A percentile compares a stretch with the other conserved stretches of the same genome.
Evolutionary conservation across 2,329 filamentous ascomycete genomes (phyloP).

Genomic region (Talaromyces sp.): DNA sequence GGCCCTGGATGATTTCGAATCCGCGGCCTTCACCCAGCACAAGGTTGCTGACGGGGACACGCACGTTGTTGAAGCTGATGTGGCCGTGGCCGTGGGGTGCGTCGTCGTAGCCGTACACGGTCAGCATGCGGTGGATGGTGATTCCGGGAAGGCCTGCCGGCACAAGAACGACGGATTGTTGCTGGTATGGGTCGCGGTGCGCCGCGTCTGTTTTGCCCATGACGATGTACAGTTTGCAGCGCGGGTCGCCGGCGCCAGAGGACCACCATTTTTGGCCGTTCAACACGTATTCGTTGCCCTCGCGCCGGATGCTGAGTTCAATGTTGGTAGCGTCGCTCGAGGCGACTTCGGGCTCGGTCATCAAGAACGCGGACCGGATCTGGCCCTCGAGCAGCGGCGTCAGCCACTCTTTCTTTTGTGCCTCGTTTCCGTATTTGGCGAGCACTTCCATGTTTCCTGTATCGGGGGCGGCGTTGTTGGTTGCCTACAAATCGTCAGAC

Average conservation of each 20-base stretch:
- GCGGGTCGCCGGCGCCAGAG: slow-evolving; percentile 85
- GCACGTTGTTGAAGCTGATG: slow-evolving; percentile 81
- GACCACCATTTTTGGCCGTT: slow-evolving; percentile 99
- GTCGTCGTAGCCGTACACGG: slow-evolving; percentile 93
- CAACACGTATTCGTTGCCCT: slow-evolving; percentile 84
- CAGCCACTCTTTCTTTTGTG: slow-evolving; percentile 80
- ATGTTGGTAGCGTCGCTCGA: slow-evolving; percentile 93
- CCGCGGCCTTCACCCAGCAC: slow-evolving; percentile 89
- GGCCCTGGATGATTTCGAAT: slow-evolving; percentile 97
- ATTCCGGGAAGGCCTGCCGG: slow-evolving; percentile 76
- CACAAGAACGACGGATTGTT: slow-evolving; percentile 91
- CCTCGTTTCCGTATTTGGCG: slow-evolving; percentile 82
- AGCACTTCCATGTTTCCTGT: slow-evolving; percentile 95
- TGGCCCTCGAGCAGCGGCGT: slow-evolving; percentile 74
- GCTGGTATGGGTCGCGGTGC: slow-evolving; percentile 73
- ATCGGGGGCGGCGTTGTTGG: slow-evolving; percentile 85
- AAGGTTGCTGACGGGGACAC: slow-evolving; percentile 76
- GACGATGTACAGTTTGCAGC: slow-evolving; percentile 90
- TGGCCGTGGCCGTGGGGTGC: slow-evolving; percentile 98
- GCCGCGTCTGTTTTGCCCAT: slow-evolving; percentile 86
- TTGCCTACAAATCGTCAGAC: slow-evolving; percentile 47
- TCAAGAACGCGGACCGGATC: slow-evolving; percentile 85
- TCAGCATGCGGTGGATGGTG: slow-evolving; percentile 89
- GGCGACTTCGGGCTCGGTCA: slow-evolving; percentile 87
- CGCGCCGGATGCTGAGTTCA: slow-evolving; percentile 71